phyloP scores from a whole-genome alignment of 441 rosid genomes.

The Daphne laureola region DNA sequence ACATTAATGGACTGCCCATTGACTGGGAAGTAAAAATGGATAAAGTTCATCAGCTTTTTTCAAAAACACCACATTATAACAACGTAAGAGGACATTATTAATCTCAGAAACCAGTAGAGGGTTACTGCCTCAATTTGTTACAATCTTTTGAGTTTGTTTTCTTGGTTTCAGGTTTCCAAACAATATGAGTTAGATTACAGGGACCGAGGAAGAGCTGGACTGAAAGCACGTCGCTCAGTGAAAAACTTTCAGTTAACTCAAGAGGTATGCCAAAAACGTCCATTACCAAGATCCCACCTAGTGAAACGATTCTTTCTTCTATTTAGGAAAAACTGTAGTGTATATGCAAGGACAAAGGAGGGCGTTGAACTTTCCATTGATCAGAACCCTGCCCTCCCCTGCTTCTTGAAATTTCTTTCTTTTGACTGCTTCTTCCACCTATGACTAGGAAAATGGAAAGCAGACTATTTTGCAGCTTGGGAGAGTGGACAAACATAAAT shows the following conservation, averaged over 20 bases:
- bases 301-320: too few species aligned
- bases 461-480: conserved; percentile 88
- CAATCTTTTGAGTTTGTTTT: conserved; percentile 3
- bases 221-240: conserved; percentile 58
- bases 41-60: conserved; percentile 52
- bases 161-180: conserved; percentile 37
- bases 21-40: conserved; percentile 62
- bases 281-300: too few species aligned
- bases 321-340: too few species aligned
- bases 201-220: conserved; percentile 76
- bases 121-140: background rate
- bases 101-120: background rate
- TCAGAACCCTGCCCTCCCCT: too few species aligned
- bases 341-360: too few species aligned
- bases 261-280: conserved; percentile 32
- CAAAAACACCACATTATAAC: conserved; percentile 72
- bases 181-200: conserved; percentile 80
- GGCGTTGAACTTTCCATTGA: too few species aligned
- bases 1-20: conserved; percentile 46
- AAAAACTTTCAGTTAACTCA: conserved; percentile 84
- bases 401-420: too few species aligned
- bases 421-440: too few species aligned
- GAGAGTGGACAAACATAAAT: conserved; percentile 59
- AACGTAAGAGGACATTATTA: conserved; percentile 29
- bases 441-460: conserved; percentile 46